phyloP scores from a whole-genome alignment of 306 rosid genomes.

The Cicer yamashitae region DNA sequence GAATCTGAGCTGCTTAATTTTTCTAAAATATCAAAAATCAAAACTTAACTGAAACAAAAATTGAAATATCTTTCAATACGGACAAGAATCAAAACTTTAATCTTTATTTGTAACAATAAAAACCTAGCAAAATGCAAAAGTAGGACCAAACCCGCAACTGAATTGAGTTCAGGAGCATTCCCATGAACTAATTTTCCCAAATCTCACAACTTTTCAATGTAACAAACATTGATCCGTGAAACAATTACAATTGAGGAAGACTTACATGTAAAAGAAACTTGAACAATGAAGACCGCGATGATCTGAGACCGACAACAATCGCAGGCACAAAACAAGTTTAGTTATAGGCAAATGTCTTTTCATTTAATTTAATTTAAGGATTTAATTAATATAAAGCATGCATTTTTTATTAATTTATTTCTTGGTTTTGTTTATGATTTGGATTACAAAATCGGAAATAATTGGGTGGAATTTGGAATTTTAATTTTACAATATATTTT shows the following conservation, averaged over 20 bases:
- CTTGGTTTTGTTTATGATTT: constrained; percentile 6
- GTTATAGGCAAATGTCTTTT: neutral
- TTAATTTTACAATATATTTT: no score
- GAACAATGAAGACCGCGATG: constrained; percentile 38
- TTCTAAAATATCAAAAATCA: neutral
- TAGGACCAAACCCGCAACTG: constrained; percentile 6
- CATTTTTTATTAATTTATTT: neutral
- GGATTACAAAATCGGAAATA: neutral
- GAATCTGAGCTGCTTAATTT: neutral
- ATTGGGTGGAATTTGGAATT: constrained; percentile 5
- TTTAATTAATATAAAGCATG: neutral
- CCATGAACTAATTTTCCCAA: constrained; percentile 7
- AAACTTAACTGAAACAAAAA: constrained; percentile 15
- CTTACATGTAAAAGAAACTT: constrained; percentile 20
- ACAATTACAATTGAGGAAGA: constrained; percentile 14
- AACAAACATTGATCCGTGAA: constrained; percentile 25
- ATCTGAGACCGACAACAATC: constrained; percentile 36
- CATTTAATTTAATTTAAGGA: neutral
- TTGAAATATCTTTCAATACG: neutral
- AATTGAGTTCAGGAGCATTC: constrained; percentile 27
- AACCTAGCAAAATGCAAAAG: constrained; percentile 16
- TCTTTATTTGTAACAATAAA: no score
- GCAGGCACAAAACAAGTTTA: constrained; percentile 7
- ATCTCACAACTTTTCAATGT: neutral
- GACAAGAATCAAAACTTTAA: neutral